Conservation (phyloP, 768 basidiomycete species). For the Russula griseocarnosa region DNA sequence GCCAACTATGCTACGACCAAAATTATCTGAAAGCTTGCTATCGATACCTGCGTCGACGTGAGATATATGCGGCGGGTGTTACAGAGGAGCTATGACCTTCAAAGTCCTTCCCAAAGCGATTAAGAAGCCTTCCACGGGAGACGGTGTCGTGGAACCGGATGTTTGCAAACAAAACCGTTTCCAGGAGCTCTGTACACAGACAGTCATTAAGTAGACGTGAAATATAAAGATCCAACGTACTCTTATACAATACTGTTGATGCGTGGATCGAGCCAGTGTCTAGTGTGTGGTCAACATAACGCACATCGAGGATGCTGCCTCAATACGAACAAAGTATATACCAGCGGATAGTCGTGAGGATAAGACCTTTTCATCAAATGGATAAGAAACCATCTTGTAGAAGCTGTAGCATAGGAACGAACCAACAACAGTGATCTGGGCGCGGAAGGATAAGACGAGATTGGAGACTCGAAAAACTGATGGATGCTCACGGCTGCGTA, state of each 20-base stretch:
- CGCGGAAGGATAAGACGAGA: not conserved
- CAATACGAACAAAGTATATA: slow-evolving; percentile 61
- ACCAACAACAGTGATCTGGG: slow-evolving; percentile 18
- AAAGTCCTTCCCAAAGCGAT: slow-evolving; percentile 87
- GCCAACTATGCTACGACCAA: slow-evolving; percentile 73
- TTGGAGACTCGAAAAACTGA: not conserved
- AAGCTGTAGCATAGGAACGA: not conserved
- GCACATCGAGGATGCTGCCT: not conserved
- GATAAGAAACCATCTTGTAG: not conserved
- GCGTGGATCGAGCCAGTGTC: slow-evolving; percentile 81
- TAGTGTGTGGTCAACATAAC: slow-evolving; percentile 29
- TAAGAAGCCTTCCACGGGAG: slow-evolving; percentile 76
- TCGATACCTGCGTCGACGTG: slow-evolving; percentile 58
- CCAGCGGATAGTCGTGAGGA: slow-evolving; percentile 59
- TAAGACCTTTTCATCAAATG: slow-evolving; percentile 40
- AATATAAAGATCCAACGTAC: slow-evolving; percentile 34
- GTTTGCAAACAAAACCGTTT: slow-evolving; percentile 79
- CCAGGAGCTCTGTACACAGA: slow-evolving; percentile 49
- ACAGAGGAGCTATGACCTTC: slow-evolving; percentile 45
- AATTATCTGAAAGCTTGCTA: slow-evolving; percentile 78
- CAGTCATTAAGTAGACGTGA: slow-evolving; percentile 13
- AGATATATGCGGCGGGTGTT: not conserved
- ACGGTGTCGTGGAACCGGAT: slow-evolving; percentile 93
- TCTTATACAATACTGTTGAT: slow-evolving; percentile 70
- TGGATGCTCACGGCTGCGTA: slow-evolving; percentile 56